phyloP scores from a whole-genome alignment of 306 rosid genomes.

The Vigna angularis region DNA sequence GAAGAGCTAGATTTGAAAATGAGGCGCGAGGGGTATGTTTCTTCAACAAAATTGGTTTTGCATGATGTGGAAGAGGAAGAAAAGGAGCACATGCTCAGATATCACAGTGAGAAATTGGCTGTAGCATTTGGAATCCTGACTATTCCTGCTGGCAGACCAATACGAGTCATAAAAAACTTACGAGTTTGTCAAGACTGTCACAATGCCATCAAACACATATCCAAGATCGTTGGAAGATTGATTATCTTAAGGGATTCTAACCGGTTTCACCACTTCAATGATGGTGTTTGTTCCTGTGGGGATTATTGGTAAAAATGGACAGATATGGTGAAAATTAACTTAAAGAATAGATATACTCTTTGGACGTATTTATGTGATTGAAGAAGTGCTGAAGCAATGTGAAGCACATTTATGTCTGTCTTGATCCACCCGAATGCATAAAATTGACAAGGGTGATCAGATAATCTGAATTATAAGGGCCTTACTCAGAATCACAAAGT shows the following conservation, averaged over 20 bases:
- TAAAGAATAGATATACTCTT: not conserved
- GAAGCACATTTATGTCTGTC: not conserved
- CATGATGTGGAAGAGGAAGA: conserved; percentile 90
- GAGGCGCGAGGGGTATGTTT: conserved; percentile 76
- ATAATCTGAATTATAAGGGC: conserved; percentile 20
- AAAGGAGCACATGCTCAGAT: conserved; percentile 76
- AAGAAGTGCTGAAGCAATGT: too few relatives aligned
- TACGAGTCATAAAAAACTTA: conserved; percentile 78
- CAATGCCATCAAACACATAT: conserved; percentile 77
- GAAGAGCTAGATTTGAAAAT: conserved; percentile 70
- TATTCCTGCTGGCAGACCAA: conserved; percentile 79
- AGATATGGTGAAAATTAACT: conserved; percentile 22
- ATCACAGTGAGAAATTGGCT: conserved; percentile 87
- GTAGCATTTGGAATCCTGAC: conserved; percentile 83
- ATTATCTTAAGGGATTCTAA: conserved; percentile 77
- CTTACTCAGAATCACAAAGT: conserved; percentile 34
- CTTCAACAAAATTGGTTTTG: conserved; percentile 73
- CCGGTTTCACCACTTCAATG: conserved; percentile 81
- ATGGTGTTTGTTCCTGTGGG: conserved; percentile 76
- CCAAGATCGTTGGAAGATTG: conserved; percentile 74
- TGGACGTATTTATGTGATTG: too few relatives aligned
- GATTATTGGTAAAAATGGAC: conserved; percentile 70
- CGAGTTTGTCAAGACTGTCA: conserved; percentile 88
- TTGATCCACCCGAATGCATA: conserved; percentile 22
- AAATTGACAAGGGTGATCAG: conserved; percentile 24